Percentiles rank a stretch among this genome's conserved stretches.
Conservation (phyloP, 2,329 filamentous ascomycete species). For the Trichoderma aggressivum region DNA sequence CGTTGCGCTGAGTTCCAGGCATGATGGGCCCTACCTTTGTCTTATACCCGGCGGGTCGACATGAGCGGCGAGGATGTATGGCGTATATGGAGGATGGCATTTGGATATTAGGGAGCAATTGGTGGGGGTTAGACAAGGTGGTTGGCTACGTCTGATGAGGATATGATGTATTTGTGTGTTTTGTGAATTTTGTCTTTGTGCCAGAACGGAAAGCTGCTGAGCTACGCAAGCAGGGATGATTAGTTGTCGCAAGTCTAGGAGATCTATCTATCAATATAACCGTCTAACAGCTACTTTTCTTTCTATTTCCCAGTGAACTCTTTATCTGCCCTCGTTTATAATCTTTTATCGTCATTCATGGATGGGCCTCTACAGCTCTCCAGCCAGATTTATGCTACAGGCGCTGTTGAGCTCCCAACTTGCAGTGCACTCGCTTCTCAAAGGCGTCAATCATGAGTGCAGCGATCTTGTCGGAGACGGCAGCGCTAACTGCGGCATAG, state of each 20-base stretch:
- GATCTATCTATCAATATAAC: neutral
- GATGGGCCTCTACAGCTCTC: neutral
- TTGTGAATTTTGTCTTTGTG: neutral
- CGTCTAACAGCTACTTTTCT: neutral
- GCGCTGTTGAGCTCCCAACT: conserved; percentile 23
- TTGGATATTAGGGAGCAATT: conserved; percentile 19
- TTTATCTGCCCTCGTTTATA: neutral
- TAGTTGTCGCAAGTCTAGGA: conserved; percentile 18
- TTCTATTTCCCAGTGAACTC: neutral
- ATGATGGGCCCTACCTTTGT: neutral
- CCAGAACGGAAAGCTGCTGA: conserved; percentile 21
- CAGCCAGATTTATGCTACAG: neutral
- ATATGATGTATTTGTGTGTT: neutral
- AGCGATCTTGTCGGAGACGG: conserved; percentile 80
- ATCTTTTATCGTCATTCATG: conserved; percentile 3
- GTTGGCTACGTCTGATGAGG: conserved; percentile 8
- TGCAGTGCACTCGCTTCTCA: conserved; percentile 68
- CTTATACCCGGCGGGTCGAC: neutral
- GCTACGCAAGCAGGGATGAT: conserved; percentile 17
- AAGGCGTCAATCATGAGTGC: conserved; percentile 91
- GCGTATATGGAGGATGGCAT: conserved; percentile 23
- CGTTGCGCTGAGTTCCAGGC: conserved; percentile 18
- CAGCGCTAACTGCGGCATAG: conserved; percentile 76
- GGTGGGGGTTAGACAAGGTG: conserved; percentile 22
- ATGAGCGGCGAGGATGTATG: neutral